Evolutionary conservation across 2,329 filamentous ascomycete genomes (phyloP), one percentile per base, ranked within the genome.

Genomic region (Hypoxylon sp.): DNA sequence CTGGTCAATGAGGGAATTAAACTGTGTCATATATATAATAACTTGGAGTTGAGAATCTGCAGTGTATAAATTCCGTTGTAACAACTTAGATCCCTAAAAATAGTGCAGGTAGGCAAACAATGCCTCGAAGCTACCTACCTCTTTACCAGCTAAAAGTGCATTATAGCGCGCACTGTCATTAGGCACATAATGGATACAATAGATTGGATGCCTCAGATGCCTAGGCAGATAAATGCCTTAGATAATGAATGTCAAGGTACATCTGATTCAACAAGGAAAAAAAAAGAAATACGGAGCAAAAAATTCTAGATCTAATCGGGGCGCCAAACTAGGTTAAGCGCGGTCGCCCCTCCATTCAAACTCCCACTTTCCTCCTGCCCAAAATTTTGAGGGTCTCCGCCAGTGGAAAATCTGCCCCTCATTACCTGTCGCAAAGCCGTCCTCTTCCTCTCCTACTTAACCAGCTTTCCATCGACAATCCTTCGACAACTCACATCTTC

Each of bases 331-430:
- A 39, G 54, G 69, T 37, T 60, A 69, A 71, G 69, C 60, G 46
- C 44, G 10, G 21, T 52, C 56, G 69, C 69, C 69, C 66, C 66
- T 71, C 69, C 63, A 71, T 71, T 59, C 32, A 32, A 60, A 55
- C 37, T 67, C 71, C 74, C 72, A 69, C 72, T 73, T 74, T 73
- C 70, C 61, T 61, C 62, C 69, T 63, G 62, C 73, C 68, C 73
- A 76, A 75, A 76, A 69, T 69, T 75, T 75, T 74, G 73, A 75
- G 69, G 61, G 71, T 70, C 69, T 73, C 67, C 67, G 55, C 65
- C 71, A 65, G 62, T 68, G 64, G 67, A 69, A 71, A 75, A 68
- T 67, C 73, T 76, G 75, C 75, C 75, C 74, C 75, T 76, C 75
- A 74, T 67, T 72, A 65, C 70, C 64, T 67, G 66, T 66, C 71